These are phyloP conservation scores for Salix viminalis DNA, from an alignment of 345 rosid species.

Conservation along the genomic window DNA sequence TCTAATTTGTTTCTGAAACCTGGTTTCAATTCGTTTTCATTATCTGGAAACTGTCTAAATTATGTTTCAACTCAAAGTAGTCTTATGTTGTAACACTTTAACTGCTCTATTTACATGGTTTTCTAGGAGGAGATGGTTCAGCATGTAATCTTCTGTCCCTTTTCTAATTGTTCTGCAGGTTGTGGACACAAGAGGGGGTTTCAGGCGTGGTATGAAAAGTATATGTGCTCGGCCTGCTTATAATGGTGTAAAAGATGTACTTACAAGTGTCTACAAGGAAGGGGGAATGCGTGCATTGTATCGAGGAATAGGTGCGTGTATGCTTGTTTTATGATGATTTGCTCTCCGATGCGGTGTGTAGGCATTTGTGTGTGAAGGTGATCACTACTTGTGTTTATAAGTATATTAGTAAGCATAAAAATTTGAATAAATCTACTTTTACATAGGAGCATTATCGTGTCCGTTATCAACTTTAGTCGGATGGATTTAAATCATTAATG, in stretches of 20 bases:
- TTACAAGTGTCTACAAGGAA: constrained; percentile 67
- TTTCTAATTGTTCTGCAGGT: constrained; percentile 41
- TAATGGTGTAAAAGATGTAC: constrained; percentile 69
- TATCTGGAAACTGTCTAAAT: no score
- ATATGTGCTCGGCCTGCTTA: constrained; percentile 52
- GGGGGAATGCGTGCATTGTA: constrained; percentile 78
- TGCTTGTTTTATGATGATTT: constrained; percentile 1
- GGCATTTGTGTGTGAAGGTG: background rate
- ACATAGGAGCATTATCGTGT: no score
- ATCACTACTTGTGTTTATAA: no score
- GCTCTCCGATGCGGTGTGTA: background rate
- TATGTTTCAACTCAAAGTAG: no score
- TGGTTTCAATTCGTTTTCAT: background rate
- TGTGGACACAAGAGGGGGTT: constrained; percentile 37
- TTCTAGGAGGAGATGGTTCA: no score
- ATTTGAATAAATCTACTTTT: no score
- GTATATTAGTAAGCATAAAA: no score
- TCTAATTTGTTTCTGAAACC: background rate
- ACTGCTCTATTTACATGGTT: no score
- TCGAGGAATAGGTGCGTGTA: constrained; percentile 78
- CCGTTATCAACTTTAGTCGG: no score
- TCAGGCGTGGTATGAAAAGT: constrained; percentile 34
- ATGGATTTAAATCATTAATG: no score
- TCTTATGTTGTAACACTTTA: no score
- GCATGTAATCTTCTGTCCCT: no score